Base-by-base conservation (phyloP, 768 basidiomycete genomes). In the Phaeotremella fagi region DNA sequence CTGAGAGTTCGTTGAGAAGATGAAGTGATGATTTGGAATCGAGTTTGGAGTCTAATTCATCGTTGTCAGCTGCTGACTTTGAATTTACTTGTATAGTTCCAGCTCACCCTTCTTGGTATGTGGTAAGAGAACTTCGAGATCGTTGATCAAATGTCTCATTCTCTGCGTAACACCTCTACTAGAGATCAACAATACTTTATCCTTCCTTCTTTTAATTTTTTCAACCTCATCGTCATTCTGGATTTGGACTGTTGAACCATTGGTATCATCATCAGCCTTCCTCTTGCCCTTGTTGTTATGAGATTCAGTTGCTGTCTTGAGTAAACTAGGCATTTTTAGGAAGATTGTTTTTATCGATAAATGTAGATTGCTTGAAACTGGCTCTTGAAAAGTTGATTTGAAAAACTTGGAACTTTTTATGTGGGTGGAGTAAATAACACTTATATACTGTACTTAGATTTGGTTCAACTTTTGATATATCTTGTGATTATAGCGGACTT, bases 111-210 rank as follows among this genome's bases (percentile, higher is more conserved):
- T 98, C 79, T 98, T 99, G 2, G 88, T 82, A 75, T 99, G 95
- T 4, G 95, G 95, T 9, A 99, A 74, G 25, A 99, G 77, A 0
- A 80, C 82, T 72, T 92, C 88, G 48, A 99, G 70, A 73, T 99
- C 95, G 63, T 85, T 87, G 90, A 97, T 91, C 54, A 99, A 79
- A 75, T 99, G 95, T 59, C 95, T 79, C 91, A 97, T 97, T 24
- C 95, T 82, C 75, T 92, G 87, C 18, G 90, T 97, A 50, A 97
- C 82, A 48, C 95, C 95, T 52, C 95, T 81, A 45, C 94, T 98
- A 36, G 87, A 90, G 45, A 97, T 82, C 65, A 98, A 73, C 48
- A 99, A 78, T 4, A 97, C 92, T 58, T 92, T 83, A 79, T 99
- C 94, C 81, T 90, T 95, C 79, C 97, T 92, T 74, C 83, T 73